A percentile compares a stretch with the other conserved stretches of the same genome.
These are phyloP conservation scores for Pleomassaria siparia DNA, from an alignment of 2,329 filamentous ascomycete genomes.

Conservation along the genomic window DNA sequence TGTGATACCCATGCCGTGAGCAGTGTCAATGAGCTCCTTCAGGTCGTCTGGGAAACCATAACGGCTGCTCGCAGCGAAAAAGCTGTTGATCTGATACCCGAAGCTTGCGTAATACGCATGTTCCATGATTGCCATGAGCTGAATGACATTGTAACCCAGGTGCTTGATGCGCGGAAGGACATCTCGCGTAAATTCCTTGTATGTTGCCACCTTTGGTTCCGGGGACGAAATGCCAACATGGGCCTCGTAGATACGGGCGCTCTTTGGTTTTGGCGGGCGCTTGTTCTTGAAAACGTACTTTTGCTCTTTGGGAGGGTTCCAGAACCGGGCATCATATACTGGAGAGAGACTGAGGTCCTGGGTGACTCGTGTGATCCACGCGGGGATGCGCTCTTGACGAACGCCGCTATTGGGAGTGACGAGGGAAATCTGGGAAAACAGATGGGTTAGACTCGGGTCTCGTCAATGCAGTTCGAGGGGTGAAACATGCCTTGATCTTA, in stretches of 20 bases:
- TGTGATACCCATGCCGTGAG: constrained; percentile 85
- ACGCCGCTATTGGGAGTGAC: constrained; percentile 73
- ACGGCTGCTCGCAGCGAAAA: constrained; percentile 95
- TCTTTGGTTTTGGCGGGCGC: constrained; percentile 79
- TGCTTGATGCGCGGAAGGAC: constrained; percentile 89
- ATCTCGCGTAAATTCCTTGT: constrained; percentile 94
- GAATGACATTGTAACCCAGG: constrained; percentile 95
- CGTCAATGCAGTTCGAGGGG: background rate
- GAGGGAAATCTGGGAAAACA: constrained; percentile 74
- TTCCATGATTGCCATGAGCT: constrained; percentile 99
- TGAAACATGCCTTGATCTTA: constrained; percentile 82
- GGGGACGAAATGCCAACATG: constrained; percentile 96
- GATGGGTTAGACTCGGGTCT: constrained; percentile 6
- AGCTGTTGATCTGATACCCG: constrained; percentile 97
- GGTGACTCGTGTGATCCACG: constrained; percentile 97
- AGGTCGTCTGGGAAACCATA: constrained; percentile 93
- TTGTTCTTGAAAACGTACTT: constrained; percentile 82
- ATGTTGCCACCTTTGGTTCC: constrained; percentile 84
- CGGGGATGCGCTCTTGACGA: constrained; percentile 82
- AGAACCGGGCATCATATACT: constrained; percentile 92
- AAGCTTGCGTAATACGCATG: constrained; percentile 99
- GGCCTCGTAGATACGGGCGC: constrained; percentile 95
- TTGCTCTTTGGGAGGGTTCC: constrained; percentile 82
- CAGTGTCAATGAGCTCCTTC: constrained; percentile 94
- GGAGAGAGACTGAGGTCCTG: constrained; percentile 89